These are phyloP conservation scores for Candida maris DNA, from an alignment of 805 yeast genomes.

Conservation along the genomic window DNA sequence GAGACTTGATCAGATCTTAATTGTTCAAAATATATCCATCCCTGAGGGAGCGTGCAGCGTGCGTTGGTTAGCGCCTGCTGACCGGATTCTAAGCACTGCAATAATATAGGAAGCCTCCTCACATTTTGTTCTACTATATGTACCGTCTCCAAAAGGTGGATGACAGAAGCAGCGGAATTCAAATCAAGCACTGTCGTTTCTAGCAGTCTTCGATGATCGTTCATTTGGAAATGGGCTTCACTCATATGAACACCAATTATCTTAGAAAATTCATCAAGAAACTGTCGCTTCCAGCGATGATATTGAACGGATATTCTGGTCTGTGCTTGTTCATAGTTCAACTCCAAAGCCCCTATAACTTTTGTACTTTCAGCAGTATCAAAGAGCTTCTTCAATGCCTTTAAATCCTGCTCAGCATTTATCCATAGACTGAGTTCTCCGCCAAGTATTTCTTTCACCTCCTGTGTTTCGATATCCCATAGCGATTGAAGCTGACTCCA, in stretches of 20 bases:
- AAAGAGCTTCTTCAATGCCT: slow-evolving; percentile 41
- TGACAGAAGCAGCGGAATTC: slow-evolving; percentile 36
- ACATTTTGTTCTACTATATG: slow-evolving; percentile 28
- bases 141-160: slow-evolving; percentile 37
- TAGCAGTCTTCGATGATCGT: slow-evolving; percentile 31
- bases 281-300: slow-evolving; percentile 53
- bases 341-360: slow-evolving; percentile 37
- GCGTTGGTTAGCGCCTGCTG: slow-evolving; percentile 31
- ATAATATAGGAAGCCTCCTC: slow-evolving; percentile 18
- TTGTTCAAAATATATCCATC: slow-evolving; percentile 65
- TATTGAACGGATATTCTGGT: slow-evolving; percentile 44
- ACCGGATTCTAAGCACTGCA: slow-evolving; percentile 28
- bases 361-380: slow-evolving; percentile 44
- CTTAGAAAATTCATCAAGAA: slow-evolving; percentile 39
- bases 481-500: slow-evolving; percentile 58
- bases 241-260: slow-evolving; percentile 32
- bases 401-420: slow-evolving; percentile 39
- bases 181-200: slow-evolving; percentile 36
- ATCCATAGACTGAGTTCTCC: slow-evolving; percentile 46
- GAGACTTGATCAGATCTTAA: slow-evolving; percentile 46
- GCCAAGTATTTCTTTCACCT: slow-evolving; percentile 35
- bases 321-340: slow-evolving; percentile 54
- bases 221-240: slow-evolving; percentile 31
- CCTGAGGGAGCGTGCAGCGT: slow-evolving; percentile 45
- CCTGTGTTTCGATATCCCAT: slow-evolving; percentile 52